These are phyloP conservation scores for Adansonia grandidieri DNA, from an alignment of 441 rosid genomes.

Conservation along the genomic window DNA sequence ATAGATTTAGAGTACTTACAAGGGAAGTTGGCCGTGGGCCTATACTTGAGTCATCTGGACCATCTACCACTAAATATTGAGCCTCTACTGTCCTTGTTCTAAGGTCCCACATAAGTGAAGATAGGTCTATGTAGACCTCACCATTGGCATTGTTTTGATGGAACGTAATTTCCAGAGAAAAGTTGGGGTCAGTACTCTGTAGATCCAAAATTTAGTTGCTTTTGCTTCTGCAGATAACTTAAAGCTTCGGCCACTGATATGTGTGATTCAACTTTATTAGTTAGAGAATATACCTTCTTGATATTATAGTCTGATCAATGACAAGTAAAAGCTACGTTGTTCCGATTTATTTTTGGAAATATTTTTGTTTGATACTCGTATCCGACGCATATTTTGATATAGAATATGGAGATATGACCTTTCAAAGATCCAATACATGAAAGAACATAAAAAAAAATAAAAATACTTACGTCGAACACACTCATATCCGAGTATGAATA, in stretches of 20 bases:
- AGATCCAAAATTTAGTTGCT: slow-evolving; percentile 12
- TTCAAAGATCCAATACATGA: no score
- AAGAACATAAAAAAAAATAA: no score
- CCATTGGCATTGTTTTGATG: slow-evolving; percentile 1
- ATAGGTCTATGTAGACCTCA: slow-evolving; percentile 21
- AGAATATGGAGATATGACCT: no score
- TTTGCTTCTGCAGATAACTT: slow-evolving; percentile 6
- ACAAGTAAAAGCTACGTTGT: background rate
- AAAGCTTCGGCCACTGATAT: slow-evolving; percentile 18
- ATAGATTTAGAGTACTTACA: background rate
- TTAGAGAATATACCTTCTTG: slow-evolving; percentile 19
- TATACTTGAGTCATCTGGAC: slow-evolving; percentile 16
- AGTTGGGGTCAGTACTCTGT: slow-evolving; percentile 1
- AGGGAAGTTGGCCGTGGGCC: background rate
- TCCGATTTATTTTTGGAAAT: no score
- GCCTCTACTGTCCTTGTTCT: slow-evolving; percentile 4
- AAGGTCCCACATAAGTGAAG: slow-evolving; percentile 14
- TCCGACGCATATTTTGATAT: no score
- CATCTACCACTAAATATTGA: slow-evolving; percentile 5
- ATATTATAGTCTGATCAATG: slow-evolving; percentile 11
- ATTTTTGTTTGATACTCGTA: no score
- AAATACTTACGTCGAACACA: no score
- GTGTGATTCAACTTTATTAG: slow-evolving; percentile 19
- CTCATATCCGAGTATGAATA: no score
- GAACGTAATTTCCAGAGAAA: slow-evolving; percentile 7